phyloP scores from a whole-genome alignment of 1,284 basidiomycete species.

The Irpex sp. region DNA sequence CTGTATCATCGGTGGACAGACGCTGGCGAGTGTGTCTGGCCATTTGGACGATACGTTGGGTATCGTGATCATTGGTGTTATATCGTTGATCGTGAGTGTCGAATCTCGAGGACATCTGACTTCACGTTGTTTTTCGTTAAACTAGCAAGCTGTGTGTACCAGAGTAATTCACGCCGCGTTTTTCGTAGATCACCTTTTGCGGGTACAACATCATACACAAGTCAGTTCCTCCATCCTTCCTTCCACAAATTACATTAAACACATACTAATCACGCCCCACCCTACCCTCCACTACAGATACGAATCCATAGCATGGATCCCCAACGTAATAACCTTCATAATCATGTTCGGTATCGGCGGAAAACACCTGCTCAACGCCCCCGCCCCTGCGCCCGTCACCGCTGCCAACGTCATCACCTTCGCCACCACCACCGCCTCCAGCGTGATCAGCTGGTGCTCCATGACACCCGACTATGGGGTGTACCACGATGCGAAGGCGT shows the following conservation, averaged over 20 bases:
- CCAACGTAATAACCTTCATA: constrained; percentile 61
- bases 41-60: constrained; percentile 54
- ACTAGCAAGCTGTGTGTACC: no score
- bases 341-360: constrained; percentile 59
- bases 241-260: background rate
- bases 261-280: background rate
- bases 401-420: constrained; percentile 27
- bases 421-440: constrained; percentile 35
- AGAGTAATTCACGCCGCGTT: background rate
- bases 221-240: constrained; percentile 21
- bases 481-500: constrained; percentile 44
- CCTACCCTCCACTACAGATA: constrained; percentile 26
- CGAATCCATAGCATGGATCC: constrained; percentile 63
- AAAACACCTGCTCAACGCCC: constrained; percentile 35
- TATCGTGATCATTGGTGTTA: constrained; percentile 71
- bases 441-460: constrained; percentile 50
- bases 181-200: constrained; percentile 40
- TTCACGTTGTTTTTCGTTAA: no score
- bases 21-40: constrained; percentile 55
- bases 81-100: constrained; percentile 48
- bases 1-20: constrained; percentile 73
- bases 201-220: constrained; percentile 63
- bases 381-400: constrained; percentile 26
- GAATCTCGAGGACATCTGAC: no score
- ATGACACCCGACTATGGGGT: constrained; percentile 58